Conservation (phyloP, 1,284 basidiomycete species). For the Irpex sp. region DNA sequence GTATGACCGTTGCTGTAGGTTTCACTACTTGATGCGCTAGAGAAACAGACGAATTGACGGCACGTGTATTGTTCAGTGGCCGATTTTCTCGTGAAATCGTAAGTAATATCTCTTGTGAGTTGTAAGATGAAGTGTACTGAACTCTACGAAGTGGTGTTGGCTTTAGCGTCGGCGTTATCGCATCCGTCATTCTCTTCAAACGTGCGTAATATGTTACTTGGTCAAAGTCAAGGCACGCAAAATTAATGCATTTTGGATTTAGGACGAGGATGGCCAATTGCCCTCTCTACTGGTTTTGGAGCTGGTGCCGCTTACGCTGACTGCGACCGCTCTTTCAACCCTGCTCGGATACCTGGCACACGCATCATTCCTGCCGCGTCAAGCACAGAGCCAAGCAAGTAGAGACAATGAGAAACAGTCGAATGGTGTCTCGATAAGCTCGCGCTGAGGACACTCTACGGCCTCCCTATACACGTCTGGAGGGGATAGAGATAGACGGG, state of each 20-base stretch:
- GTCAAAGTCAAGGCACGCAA: too few species aligned
- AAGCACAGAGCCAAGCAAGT: slow-evolving; percentile 28
- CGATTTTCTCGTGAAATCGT: slow-evolving; percentile 85
- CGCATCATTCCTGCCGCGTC: slow-evolving; percentile 63
- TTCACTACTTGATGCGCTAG: slow-evolving; percentile 12
- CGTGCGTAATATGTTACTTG: slow-evolving; percentile 67
- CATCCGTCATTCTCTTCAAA: slow-evolving; percentile 94
- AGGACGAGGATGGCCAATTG: slow-evolving; percentile 98
- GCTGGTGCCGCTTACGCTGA: slow-evolving; percentile 92
- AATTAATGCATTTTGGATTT: slow-evolving; percentile 12
- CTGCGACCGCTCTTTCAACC: slow-evolving; percentile 97
- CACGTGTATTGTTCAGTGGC: slow-evolving; percentile 57
- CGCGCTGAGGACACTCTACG: not conserved
- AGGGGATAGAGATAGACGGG: not conserved
- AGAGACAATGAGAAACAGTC: slow-evolving; percentile 13
- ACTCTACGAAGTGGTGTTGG: slow-evolving; percentile 87
- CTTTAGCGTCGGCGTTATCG: slow-evolving; percentile 93
- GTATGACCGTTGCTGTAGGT: slow-evolving; percentile 94
- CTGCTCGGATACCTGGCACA: slow-evolving; percentile 91
- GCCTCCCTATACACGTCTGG: not conserved
- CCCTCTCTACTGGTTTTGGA: slow-evolving; percentile 92
- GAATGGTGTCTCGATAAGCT: not conserved
- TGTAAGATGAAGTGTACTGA: slow-evolving; percentile 20
- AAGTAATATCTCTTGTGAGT: slow-evolving; percentile 34
- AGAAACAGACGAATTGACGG: slow-evolving; percentile 20